Conservation (phyloP, 225 moss, liverwort and hornwort genomes). For the Polytrichum commune region DNA sequence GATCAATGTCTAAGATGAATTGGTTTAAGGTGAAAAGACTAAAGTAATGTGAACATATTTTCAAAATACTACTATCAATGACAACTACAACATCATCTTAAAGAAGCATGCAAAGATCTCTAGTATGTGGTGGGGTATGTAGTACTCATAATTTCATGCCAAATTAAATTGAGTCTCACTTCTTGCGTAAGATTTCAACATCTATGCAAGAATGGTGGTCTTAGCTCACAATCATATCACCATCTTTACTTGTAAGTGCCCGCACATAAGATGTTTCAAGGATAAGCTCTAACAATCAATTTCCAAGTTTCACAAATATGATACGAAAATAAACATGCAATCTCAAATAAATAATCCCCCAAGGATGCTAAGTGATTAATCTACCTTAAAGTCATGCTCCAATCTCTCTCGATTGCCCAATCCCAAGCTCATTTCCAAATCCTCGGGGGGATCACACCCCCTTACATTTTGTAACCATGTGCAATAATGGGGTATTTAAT, state of each 20-base stretch:
- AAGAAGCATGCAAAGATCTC: neutral
- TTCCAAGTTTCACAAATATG: conserved; percentile 59
- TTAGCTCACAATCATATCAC: conserved; percentile 64
- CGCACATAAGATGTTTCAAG: conserved; percentile 69
- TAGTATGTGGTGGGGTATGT: too few relatives aligned
- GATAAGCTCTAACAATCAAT: conserved; percentile 67
- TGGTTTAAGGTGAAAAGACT: too few relatives aligned
- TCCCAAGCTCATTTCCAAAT: too few relatives aligned
- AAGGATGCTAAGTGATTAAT: too few relatives aligned
- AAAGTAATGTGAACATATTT: too few relatives aligned
- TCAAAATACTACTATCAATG: too few relatives aligned
- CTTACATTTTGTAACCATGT: too few relatives aligned
- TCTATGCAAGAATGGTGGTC: conserved; percentile 84
- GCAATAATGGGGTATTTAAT: too few relatives aligned
- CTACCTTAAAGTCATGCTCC: too few relatives aligned
- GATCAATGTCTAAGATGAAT: too few relatives aligned
- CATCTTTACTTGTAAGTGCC: conserved; percentile 61
- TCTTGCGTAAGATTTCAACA: conserved; percentile 47
- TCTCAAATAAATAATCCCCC: neutral
- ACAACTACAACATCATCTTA: neutral
- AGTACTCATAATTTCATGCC: neutral
- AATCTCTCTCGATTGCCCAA: too few relatives aligned
- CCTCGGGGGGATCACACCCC: too few relatives aligned
- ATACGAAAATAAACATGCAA: neutral
- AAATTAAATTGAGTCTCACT: conserved; percentile 14